Conservation (phyloP, 2,329 filamentous ascomycete genomes). For the Cordyceps fumosorosea region DNA sequence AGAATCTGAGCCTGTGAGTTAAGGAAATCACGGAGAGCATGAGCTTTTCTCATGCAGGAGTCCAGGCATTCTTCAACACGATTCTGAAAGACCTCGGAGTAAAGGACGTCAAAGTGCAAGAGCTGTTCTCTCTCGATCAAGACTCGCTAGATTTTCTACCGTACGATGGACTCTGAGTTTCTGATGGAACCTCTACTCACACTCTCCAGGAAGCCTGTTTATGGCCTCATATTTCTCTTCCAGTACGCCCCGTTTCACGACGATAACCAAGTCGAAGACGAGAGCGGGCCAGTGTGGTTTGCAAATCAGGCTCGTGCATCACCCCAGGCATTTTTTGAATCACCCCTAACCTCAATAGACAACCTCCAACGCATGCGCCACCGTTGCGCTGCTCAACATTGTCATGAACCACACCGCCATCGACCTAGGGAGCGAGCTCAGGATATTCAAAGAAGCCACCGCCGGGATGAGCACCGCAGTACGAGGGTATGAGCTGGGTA, state of each 20-base stretch:
- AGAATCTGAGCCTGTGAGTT: slow-evolving; percentile 78
- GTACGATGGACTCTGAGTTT: slow-evolving; percentile 33
- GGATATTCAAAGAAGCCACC: slow-evolving; percentile 68
- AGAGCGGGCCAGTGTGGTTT: slow-evolving; percentile 71
- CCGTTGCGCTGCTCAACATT: slow-evolving; percentile 88
- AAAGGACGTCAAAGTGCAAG: slow-evolving; percentile 63
- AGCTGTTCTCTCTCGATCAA: slow-evolving; percentile 68
- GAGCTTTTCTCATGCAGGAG: neutral
- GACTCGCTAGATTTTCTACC: slow-evolving; percentile 56
- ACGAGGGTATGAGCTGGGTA: slow-evolving; percentile 68
- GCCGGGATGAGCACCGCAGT: slow-evolving; percentile 60
- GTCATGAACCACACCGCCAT: slow-evolving; percentile 72
- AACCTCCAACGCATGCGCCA: slow-evolving; percentile 79
- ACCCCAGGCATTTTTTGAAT: slow-evolving; percentile 10
- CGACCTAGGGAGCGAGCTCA: slow-evolving; percentile 63
- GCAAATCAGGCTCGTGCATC: slow-evolving; percentile 67
- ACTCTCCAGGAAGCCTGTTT: slow-evolving; percentile 57
- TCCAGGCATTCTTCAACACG: slow-evolving; percentile 73
- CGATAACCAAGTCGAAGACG: slow-evolving; percentile 48
- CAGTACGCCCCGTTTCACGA: slow-evolving; percentile 53
- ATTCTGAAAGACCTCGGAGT: slow-evolving; percentile 78
- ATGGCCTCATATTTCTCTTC: slow-evolving; percentile 86
- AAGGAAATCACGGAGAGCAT: neutral
- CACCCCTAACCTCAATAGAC: slow-evolving; percentile 44
- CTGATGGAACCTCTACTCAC: slow-evolving; percentile 11